Conservation (phyloP, 805 yeast genomes). For the Candida morakotiae region DNA sequence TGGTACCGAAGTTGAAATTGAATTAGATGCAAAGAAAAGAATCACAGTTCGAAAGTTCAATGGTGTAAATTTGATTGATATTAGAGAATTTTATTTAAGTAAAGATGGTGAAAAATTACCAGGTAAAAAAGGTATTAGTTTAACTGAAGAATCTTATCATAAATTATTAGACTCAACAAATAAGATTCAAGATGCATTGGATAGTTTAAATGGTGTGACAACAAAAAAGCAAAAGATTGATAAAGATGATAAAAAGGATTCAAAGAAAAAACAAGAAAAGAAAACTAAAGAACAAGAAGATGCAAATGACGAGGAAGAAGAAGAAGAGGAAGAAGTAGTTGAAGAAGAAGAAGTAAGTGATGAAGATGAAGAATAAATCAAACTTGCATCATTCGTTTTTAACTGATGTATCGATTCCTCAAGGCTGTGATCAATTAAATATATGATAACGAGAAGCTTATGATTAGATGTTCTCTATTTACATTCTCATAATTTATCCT, state of each 20-base stretch:
- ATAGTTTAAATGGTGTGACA: constrained; percentile 20
- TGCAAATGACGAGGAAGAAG: constrained; percentile 4
- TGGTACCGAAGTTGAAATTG: constrained; percentile 16
- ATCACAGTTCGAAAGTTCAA: constrained; percentile 73
- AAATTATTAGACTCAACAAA: constrained; percentile 42
- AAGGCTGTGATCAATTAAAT: too few relatives aligned
- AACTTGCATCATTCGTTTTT: too few relatives aligned
- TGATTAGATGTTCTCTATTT: too few relatives aligned
- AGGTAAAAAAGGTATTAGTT: constrained; percentile 72
- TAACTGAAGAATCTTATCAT: constrained; percentile 55
- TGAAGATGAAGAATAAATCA: not conserved
- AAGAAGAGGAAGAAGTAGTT: constrained; percentile 2
- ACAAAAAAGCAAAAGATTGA: constrained; percentile 8
- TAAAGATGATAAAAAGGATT: not conserved
- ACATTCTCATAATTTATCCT: too few relatives aligned
- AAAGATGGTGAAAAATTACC: constrained; percentile 64
- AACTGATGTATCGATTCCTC: too few relatives aligned
- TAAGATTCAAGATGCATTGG: constrained; percentile 50
- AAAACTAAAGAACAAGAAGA: constrained; percentile 18
- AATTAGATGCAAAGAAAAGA: constrained; percentile 46
- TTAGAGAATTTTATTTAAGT: constrained; percentile 70
- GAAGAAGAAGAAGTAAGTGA: not conserved
- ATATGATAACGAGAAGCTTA: too few relatives aligned
- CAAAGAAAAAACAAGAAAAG: constrained; percentile 6
- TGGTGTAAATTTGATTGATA: constrained; percentile 65